Evolutionary conservation across 208 protist species (phyloP).

Genomic region (Zelonia costaricensis): DNA sequence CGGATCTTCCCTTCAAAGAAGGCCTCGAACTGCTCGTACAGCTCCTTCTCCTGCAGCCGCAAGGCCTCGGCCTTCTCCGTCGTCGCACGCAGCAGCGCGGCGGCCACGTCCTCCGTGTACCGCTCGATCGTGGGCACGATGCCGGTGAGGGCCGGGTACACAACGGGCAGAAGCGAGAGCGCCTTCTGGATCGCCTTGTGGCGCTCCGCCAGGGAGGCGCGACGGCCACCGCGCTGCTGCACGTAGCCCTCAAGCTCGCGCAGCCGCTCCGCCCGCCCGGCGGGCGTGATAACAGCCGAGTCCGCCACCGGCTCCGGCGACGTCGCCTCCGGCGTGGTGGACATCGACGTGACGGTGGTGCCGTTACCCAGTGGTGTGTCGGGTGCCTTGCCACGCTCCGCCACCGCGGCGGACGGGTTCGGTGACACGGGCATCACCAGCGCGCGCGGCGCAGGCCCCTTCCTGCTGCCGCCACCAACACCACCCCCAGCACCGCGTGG

Average conservation of each 20-base stretch:
- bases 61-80: conserved; percentile 35
- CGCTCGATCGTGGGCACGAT: conserved; percentile 27
- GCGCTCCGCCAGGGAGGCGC: conserved; percentile 37
- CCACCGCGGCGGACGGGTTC: background rate
- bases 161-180: conserved; percentile 33
- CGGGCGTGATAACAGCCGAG: background rate
- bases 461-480: background rate
- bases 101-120: conserved; percentile 42
- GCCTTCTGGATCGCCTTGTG: conserved; percentile 31
- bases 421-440: too few species aligned
- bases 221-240: conserved; percentile 26
- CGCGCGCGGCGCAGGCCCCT: too few species aligned
- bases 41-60: conserved; percentile 31
- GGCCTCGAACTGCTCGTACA: conserved; percentile 50
- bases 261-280: conserved; percentile 19
- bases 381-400: too few species aligned
- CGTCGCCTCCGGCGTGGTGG: background rate
- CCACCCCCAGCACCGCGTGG: too few species aligned
- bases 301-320: background rate
- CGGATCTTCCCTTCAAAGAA: conserved; percentile 74
- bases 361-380: background rate
- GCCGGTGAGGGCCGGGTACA: conserved; percentile 41
- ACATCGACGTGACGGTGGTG: background rate
- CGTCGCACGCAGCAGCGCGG: background rate
- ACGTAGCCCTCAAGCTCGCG: conserved; percentile 40